Conservation (phyloP, 108 stramenopile species). For the Discostella pseudostelligera region DNA sequence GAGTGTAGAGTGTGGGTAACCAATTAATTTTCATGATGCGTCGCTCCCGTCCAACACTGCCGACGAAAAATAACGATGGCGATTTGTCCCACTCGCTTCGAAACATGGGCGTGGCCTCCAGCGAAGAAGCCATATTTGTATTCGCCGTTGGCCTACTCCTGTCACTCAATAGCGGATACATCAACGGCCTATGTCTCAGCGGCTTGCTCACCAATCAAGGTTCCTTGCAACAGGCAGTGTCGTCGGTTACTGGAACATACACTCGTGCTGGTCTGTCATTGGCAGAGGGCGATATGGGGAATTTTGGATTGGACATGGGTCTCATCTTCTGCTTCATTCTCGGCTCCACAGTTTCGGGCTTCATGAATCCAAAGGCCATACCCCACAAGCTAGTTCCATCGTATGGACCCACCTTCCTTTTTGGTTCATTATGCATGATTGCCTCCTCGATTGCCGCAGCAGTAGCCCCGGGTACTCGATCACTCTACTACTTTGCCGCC, state of each 20-base stretch:
- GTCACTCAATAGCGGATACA: slow-evolving; percentile 56
- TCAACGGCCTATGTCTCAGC: slow-evolving; percentile 56
- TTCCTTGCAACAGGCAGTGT: slow-evolving; percentile 28
- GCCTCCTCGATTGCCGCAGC: slow-evolving; percentile 15
- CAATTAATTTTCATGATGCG: no score
- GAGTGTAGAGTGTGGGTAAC: no score
- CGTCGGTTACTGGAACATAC: slow-evolving; percentile 62
- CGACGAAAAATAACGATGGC: no score
- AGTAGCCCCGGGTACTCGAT: neutral
- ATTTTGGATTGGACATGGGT: slow-evolving; percentile 22
- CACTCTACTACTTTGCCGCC: slow-evolving; percentile 45
- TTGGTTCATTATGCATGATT: slow-evolving; percentile 34
- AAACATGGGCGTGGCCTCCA: slow-evolving; percentile 18
- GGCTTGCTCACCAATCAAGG: slow-evolving; percentile 37
- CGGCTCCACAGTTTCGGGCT: slow-evolving; percentile 30
- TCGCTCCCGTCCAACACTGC: no score
- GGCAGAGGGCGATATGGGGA: slow-evolving; percentile 23
- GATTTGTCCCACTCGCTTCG: neutral
- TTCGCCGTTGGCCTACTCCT: slow-evolving; percentile 37
- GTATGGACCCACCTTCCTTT: slow-evolving; percentile 52
- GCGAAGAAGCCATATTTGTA: slow-evolving; percentile 29
- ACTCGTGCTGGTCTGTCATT: slow-evolving; percentile 53
- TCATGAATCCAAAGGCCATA: slow-evolving; percentile 39
- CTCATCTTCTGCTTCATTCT: slow-evolving; percentile 38
- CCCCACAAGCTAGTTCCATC: slow-evolving; percentile 42